A percentile compares a stretch with the other conserved stretches of the same genome.
phyloP scores from a whole-genome alignment of 129 eudicot genomes.

The Kitagawia praeruptora region DNA sequence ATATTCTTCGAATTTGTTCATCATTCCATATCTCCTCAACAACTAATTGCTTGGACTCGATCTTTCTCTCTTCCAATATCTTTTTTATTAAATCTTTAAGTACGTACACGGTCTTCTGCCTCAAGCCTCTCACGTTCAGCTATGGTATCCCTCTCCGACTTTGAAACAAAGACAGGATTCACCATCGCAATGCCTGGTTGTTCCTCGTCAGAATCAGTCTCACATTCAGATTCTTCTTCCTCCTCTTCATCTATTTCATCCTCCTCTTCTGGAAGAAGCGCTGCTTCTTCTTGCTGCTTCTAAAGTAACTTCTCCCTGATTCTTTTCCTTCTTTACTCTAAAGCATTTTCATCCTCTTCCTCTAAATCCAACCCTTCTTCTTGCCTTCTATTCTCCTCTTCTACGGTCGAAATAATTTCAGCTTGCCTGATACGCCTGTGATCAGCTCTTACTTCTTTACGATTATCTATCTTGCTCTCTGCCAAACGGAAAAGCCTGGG shows the following conservation, averaged over 20 bases:
- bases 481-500: slow-evolving; percentile 81
- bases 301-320: slow-evolving; percentile 67
- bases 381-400: slow-evolving; percentile 63
- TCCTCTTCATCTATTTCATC: slow-evolving; percentile 72
- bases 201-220: slow-evolving; percentile 91
- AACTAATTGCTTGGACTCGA: slow-evolving; percentile 73
- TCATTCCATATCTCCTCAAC: slow-evolving; percentile 79
- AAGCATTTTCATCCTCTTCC: slow-evolving; percentile 86
- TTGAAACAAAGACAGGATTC: slow-evolving; percentile 88
- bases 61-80: slow-evolving; percentile 58
- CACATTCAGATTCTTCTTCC: slow-evolving; percentile 78
- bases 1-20: slow-evolving; percentile 53
- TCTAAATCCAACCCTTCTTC: slow-evolving; percentile 57
- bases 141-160: slow-evolving; percentile 78
- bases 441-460: slow-evolving; percentile 36
- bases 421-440: slow-evolving; percentile 75
- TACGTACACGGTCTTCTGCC: slow-evolving; percentile 64
- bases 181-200: slow-evolving; percentile 58
- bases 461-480: slow-evolving; percentile 54
- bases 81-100: slow-evolving; percentile 63
- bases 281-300: slow-evolving; percentile 67
- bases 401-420: slow-evolving; percentile 73
- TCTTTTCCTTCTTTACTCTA: slow-evolving; percentile 79
- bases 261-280: slow-evolving; percentile 64
- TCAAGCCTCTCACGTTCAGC: slow-evolving; percentile 85